These are phyloP conservation scores for Naganishia kalamii DNA, from an alignment of 768 basidiomycete genomes.

Conservation along the genomic window DNA sequence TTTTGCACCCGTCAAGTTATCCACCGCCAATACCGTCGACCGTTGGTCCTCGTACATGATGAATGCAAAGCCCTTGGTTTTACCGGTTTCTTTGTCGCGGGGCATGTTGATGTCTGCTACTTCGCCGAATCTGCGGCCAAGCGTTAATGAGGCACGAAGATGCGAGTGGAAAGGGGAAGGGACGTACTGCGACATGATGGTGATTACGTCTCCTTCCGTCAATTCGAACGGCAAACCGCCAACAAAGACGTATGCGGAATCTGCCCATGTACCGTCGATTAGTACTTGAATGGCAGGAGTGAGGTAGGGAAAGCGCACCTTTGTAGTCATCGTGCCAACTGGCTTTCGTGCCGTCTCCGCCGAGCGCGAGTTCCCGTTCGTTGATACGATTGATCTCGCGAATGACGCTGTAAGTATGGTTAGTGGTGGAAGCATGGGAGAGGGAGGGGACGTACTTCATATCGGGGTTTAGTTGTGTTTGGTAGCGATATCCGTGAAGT, in stretches of 20 bases:
- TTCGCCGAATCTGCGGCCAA: conserved; percentile 73
- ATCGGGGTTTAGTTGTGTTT: too few relatives aligned
- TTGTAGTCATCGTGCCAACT: conserved; percentile 95
- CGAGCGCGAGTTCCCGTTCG: conserved; percentile 75
- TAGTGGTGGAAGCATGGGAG: background rate
- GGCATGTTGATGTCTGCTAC: conserved; percentile 92
- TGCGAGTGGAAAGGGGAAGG: background rate
- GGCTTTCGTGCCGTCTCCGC: conserved; percentile 54
- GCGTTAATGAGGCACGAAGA: background rate
- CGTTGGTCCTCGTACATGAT: conserved; percentile 99
- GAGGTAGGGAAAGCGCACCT: conserved; percentile 48
- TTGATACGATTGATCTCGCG: conserved; percentile 92
- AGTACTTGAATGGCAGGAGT: background rate
- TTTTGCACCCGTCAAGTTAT: conserved; percentile 93
- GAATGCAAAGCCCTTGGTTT: conserved; percentile 85
- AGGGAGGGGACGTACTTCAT: background rate
- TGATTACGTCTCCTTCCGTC: conserved; percentile 94
- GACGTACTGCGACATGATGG: conserved; percentile 93
- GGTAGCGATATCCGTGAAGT: too few relatives aligned
- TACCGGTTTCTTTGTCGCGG: conserved; percentile 85
- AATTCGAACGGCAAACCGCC: conserved; percentile 82
- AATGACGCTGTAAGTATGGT: conserved; percentile 61
- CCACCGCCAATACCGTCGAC: conserved; percentile 90
- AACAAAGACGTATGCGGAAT: conserved; percentile 90
- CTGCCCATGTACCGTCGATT: conserved; percentile 46